Percentiles rank a stretch among this genome's conserved stretches.
These are phyloP conservation scores for Carex kokanica DNA, from an alignment of 176 grass and related monocot species.

Conservation along the genomic window DNA sequence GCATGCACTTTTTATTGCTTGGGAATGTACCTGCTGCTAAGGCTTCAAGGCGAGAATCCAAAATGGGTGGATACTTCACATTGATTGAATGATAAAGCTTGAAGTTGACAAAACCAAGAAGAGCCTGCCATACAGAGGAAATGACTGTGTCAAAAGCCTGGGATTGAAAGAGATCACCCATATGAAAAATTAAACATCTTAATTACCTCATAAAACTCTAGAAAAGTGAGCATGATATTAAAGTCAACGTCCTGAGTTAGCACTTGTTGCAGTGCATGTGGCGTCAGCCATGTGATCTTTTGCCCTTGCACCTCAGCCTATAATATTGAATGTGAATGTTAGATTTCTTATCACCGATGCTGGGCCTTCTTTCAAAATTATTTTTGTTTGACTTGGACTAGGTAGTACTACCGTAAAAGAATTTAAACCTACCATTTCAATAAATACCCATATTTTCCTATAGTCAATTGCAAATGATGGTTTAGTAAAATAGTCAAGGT, in stretches of 20 bases:
- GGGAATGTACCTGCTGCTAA: conserved; percentile 68
- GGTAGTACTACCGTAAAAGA: background rate
- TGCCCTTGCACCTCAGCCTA: conserved; percentile 98
- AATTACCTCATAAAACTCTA: conserved; percentile 89
- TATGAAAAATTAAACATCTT: conserved; percentile 18
- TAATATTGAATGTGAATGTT: conserved; percentile 16
- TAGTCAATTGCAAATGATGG: background rate
- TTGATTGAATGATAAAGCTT: conserved; percentile 99
- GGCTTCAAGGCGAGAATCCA: conserved; percentile 85
- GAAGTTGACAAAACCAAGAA: conserved; percentile 93
- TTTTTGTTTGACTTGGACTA: background rate
- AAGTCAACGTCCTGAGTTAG: conserved; percentile 86
- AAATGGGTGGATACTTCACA: conserved; percentile 91
- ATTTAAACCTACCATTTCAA: background rate
- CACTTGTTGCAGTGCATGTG: conserved; percentile 96
- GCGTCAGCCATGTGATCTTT: conserved; percentile 93
- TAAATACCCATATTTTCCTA: background rate
- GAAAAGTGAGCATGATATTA: conserved; percentile 98
- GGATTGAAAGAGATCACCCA: background rate
- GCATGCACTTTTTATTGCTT: background rate
- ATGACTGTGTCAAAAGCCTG: conserved; percentile 30
- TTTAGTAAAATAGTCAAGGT: background rate
- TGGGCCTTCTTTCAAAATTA: background rate
- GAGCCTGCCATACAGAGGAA: conserved; percentile 54
- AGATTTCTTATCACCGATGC: background rate